Evolutionary conservation across 441 rosid species (phyloP).

Genomic region (Gossypium trilobum): DNA sequence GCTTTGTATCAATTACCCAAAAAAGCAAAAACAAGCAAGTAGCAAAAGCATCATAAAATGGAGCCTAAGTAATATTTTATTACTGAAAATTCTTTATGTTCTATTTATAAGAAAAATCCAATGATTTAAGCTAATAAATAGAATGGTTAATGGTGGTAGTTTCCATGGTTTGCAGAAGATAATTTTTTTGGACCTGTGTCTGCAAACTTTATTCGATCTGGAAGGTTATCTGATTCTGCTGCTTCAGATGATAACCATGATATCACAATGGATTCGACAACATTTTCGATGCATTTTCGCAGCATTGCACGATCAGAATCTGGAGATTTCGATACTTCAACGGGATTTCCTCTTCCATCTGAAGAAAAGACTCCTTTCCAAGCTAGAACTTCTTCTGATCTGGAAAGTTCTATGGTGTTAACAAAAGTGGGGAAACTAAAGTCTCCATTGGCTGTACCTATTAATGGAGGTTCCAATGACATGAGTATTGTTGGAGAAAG

Average conservation of each 20-base stretch:
- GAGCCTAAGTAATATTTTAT: neutral
- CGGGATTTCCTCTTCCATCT: slow-evolving; percentile 21
- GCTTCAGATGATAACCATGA: slow-evolving; percentile 70
- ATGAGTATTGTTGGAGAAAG: slow-evolving; percentile 82
- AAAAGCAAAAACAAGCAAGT: neutral
- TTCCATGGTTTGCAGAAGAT: slow-evolving; percentile 36
- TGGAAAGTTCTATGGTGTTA: slow-evolving; percentile 58
- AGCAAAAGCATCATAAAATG: neutral
- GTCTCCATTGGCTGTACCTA: slow-evolving; percentile 23
- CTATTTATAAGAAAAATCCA: neutral
- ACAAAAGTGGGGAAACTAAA: slow-evolving; percentile 43
- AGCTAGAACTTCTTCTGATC: slow-evolving; percentile 30
- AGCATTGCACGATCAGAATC: slow-evolving; percentile 69
- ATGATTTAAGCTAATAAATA: neutral
- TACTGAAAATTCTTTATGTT: neutral
- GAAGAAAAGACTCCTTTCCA: slow-evolving; percentile 54
- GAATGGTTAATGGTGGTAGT: neutral
- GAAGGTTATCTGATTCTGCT: slow-evolving; percentile 55
- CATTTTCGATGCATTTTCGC: slow-evolving; percentile 82
- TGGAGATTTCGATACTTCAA: slow-evolving; percentile 49
- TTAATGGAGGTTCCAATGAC: slow-evolving; percentile 56
- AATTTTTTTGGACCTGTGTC: slow-evolving; percentile 87
- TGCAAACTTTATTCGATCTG: slow-evolving; percentile 63
- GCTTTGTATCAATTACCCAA: neutral
- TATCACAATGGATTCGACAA: slow-evolving; percentile 84